Conservation (phyloP, 768 basidiomycete genomes). For the Pulveroboletus sp. region DNA sequence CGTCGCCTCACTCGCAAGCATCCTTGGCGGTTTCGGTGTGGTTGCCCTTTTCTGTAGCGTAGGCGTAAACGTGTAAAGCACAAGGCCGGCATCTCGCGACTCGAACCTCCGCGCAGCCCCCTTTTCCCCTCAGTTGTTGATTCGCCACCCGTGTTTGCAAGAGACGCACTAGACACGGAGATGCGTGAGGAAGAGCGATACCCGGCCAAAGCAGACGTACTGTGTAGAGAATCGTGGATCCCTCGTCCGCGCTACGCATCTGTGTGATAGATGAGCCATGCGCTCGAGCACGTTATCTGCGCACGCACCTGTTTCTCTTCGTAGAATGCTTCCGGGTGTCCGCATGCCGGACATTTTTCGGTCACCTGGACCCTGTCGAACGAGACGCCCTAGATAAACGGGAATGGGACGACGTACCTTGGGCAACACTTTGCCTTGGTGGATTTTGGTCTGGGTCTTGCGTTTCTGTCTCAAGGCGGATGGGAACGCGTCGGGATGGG, state of each 20-base stretch:
- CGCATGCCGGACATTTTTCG: constrained; percentile 87
- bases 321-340: constrained; percentile 80
- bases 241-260: constrained; percentile 91
- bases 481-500: constrained; percentile 93
- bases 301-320: constrained; percentile 77
- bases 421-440: constrained; percentile 64
- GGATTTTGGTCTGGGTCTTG: constrained; percentile 82
- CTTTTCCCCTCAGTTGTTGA: constrained; percentile 56
- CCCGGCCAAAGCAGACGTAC: constrained; percentile 43
- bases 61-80: constrained; percentile 30
- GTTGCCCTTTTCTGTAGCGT: constrained; percentile 68
- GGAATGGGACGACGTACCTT: constrained; percentile 50
- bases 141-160: constrained; percentile 78
- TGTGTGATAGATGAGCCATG: constrained; percentile 26
- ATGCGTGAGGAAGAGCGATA: constrained; percentile 5
- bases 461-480: constrained; percentile 81
- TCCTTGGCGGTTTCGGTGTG: constrained; percentile 83
- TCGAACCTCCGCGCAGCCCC: not conserved
- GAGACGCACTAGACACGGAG: constrained; percentile 55
- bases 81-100: constrained; percentile 6
- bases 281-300: not conserved
- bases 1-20: constrained; percentile 69
- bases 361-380: constrained; percentile 52
- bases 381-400: not conserved
- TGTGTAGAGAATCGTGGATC: constrained; percentile 91